Evolutionary conservation across 1,284 basidiomycete species (phyloP).

Genomic region (Tilletia setariae): DNA sequence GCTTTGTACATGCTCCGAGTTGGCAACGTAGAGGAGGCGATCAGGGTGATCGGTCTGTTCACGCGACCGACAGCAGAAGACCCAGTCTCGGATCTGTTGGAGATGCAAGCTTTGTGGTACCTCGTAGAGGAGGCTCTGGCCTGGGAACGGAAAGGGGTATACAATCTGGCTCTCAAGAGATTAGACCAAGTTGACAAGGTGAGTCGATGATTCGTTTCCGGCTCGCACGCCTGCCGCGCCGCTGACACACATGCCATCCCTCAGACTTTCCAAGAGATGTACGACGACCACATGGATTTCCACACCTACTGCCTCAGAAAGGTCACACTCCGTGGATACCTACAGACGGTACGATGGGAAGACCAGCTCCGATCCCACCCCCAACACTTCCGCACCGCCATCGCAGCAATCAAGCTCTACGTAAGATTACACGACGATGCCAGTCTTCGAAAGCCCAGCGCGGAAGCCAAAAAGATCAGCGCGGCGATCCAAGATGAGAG

Average conservation of each 20-base stretch:
- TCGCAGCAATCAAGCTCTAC: conserved; percentile 71
- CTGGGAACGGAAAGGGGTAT: conserved; percentile 65
- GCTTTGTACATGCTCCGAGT: conserved; percentile 87
- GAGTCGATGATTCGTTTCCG: background rate
- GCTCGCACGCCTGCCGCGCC: too few species aligned
- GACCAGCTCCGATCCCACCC: conserved; percentile 73
- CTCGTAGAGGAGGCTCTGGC: conserved; percentile 77
- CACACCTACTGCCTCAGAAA: conserved; percentile 91
- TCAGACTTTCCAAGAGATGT: conserved; percentile 78
- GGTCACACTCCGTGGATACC: conserved; percentile 79
- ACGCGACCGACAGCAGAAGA: conserved; percentile 60
- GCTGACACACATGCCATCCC: background rate
- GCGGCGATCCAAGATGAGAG: conserved; percentile 69
- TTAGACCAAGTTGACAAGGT: conserved; percentile 76
- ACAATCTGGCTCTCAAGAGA: conserved; percentile 81
- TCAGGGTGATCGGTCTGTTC: conserved; percentile 42
- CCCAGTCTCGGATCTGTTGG: conserved; percentile 78
- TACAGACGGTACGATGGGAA: conserved; percentile 76
- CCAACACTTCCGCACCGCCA: conserved; percentile 71
- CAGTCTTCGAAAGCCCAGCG: conserved; percentile 44
- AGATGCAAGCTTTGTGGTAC: conserved; percentile 93
- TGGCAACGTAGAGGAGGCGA: conserved; percentile 61
- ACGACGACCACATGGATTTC: conserved; percentile 98
- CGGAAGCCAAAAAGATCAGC: conserved; percentile 57
- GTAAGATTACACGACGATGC: conserved; percentile 54